Evolutionary conservation across 306 rosid genomes (phyloP).

Genomic region (Begonia masoniana): DNA sequence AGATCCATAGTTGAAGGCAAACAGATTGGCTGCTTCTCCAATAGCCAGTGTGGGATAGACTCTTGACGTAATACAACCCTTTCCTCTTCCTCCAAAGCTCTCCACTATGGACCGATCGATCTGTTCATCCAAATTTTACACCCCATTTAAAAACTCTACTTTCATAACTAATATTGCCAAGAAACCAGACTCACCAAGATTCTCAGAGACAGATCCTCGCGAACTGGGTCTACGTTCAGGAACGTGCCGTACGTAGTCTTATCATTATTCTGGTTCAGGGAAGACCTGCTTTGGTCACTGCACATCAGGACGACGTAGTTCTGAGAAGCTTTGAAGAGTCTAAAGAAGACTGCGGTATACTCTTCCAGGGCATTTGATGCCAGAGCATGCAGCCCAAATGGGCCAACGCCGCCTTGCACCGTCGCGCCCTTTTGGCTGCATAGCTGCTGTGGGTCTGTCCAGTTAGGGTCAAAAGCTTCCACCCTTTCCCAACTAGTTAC

Average conservation of each 20-base stretch:
- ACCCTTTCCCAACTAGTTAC: slow-evolving; percentile 23
- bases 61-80: slow-evolving; percentile 45
- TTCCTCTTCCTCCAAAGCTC: slow-evolving; percentile 63
- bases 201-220: slow-evolving; percentile 39
- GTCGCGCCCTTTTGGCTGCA: slow-evolving; percentile 29
- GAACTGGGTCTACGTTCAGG: slow-evolving; percentile 26
- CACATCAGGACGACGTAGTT: slow-evolving; percentile 50
- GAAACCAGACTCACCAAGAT: slow-evolving; percentile 27
- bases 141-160: no score
- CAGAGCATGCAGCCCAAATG: slow-evolving; percentile 47
- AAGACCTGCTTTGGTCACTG: slow-evolving; percentile 70
- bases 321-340: slow-evolving; percentile 21
- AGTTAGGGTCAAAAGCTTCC: slow-evolving; percentile 21
- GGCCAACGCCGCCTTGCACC: slow-evolving; percentile 30
- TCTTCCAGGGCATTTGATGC: slow-evolving; percentile 42
- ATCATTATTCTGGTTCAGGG: slow-evolving; percentile 30
- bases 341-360: slow-evolving; percentile 41
- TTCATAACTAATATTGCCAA: no score
- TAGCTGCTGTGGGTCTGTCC: slow-evolving; percentile 33
- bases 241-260: slow-evolving; percentile 47
- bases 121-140: slow-evolving; percentile 14
- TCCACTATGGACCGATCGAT: slow-evolving; percentile 62
- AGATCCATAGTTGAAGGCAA: slow-evolving; percentile 49
- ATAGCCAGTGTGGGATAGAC: slow-evolving; percentile 52
- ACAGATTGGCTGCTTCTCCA: slow-evolving; percentile 34